Evolutionary conservation across 176 grass and related monocot genomes (phyloP), one percentile per base, ranked within the genome.

Genomic region (Carex cristatella): DNA sequence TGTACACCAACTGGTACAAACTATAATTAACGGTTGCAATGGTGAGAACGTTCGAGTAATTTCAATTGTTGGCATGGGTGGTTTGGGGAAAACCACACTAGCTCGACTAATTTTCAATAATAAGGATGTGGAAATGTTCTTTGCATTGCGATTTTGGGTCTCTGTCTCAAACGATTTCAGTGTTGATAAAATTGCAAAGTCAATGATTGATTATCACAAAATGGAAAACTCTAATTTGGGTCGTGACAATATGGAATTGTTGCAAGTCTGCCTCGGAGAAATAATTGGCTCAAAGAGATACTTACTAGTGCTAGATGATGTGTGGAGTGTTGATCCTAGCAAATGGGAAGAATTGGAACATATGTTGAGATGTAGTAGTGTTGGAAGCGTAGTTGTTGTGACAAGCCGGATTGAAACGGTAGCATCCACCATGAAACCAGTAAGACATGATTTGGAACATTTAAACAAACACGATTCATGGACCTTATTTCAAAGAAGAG

Each of bases 331-430:
- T 33, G 68, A 80, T 0, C 0, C 40, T 7, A 2, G 4, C 0
- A 93, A 65, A 49, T 93, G 91, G 91, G 53, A 90, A 0, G 3
- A 48, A 0, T 66, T 93, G 11, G 71, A 79, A 57, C 79, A 0
- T 4, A 84, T 27, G 65, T 28, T 87, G 80, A 69, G 32, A 0
- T 58, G 53, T 58, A 84, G 56, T 85, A 81, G 32, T 32, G 4
- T 3, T 0, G 87, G 89, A 37, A 90, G 86, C 9, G 54, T 27
- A 1, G 66, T 93, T 81, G 0, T 93, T 12, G 1, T 5, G 58
- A 60, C 58, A 60, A 60, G 58, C 16, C 58, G 58, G 58, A 60
- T 60, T 60, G 58, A 60, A 60, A 13, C 2, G 0, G 87, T 91
- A 0, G 81, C 91, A 0, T 51, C 13, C 0, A 74, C 86, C 33